Conservation (phyloP, 768 basidiomycete genomes). For the Russula lepida region DNA sequence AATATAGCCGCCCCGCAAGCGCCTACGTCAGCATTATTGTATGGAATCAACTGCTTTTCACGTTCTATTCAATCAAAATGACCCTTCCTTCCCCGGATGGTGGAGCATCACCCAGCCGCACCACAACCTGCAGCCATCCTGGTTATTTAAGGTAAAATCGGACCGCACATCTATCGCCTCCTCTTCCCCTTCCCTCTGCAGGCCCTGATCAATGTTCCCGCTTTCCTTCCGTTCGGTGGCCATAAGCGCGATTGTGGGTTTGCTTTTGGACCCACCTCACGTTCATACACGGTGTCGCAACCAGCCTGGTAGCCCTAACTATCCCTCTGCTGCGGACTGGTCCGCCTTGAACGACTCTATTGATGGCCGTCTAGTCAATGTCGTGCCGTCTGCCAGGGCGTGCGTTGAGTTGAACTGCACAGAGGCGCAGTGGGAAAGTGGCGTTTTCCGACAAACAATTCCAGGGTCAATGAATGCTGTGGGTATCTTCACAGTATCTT, state of each 20-base stretch:
- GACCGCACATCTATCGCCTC: too few species aligned
- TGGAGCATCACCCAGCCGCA: neutral
- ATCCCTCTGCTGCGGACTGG: conserved; percentile 11
- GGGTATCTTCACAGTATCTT: neutral
- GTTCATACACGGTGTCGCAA: conserved; percentile 14
- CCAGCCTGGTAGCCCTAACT: conserved; percentile 17
- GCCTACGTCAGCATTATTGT: neutral
- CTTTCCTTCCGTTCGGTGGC: neutral
- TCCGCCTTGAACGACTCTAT: conserved; percentile 11
- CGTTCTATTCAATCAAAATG: neutral
- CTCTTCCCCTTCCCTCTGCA: neutral
- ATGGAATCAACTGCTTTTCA: neutral
- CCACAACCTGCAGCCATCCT: neutral
- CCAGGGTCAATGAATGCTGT: conserved; percentile 19
- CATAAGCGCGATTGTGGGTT: neutral
- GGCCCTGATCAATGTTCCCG: neutral
- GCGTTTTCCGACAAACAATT: conserved; percentile 12
- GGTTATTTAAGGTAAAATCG: neutral
- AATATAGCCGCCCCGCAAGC: neutral
- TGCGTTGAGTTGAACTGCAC: conserved; percentile 13
- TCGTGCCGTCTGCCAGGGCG: conserved; percentile 12
- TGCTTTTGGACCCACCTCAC: neutral
- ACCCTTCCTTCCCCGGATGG: neutral
- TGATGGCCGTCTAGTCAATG: conserved; percentile 7
- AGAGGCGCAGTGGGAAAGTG: conserved; percentile 14